Conservation (phyloP, 148 eudicot species). For the Rhododendron griersonianum region DNA sequence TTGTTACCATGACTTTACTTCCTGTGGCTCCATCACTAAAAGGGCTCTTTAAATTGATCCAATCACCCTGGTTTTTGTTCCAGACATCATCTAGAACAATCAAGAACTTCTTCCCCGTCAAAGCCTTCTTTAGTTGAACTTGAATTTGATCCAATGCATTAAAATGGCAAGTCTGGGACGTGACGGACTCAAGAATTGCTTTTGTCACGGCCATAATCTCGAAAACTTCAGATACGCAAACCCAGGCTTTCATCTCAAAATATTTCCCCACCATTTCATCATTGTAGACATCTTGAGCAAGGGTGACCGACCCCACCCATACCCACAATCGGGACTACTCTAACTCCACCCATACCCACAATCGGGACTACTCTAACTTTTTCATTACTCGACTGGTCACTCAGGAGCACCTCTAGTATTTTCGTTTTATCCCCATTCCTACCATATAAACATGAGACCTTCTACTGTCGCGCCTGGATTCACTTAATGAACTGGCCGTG, state of each 20-base stretch:
- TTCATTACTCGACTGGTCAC: background rate
- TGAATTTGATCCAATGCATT: background rate
- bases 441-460: background rate
- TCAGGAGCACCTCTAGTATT: background rate
- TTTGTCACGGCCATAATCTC: slow-evolving; percentile 18
- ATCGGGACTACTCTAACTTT: slow-evolving; percentile 2
- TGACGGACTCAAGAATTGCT: slow-evolving; percentile 12
- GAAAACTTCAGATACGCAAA: slow-evolving; percentile 16
- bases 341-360: slow-evolving; percentile 24
- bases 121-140: too few relatives aligned
- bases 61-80: too few relatives aligned
- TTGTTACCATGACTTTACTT: too few relatives aligned
- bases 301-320: slow-evolving; percentile 24
- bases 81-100: too few relatives aligned
- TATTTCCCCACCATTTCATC: slow-evolving; percentile 1
- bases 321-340: slow-evolving; percentile 20
- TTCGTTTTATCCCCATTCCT: background rate
- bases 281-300: slow-evolving; percentile 20
- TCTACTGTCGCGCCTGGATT: too few relatives aligned
- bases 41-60: too few relatives aligned
- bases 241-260: slow-evolving; percentile 22
- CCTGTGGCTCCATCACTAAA: too few relatives aligned
- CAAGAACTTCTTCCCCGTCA: too few relatives aligned
- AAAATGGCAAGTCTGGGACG: background rate
- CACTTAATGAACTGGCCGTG: too few relatives aligned